These are phyloP conservation scores for Ganoderma meredithae DNA, from an alignment of 1,284 basidiomycete species.

Conservation along the genomic window DNA sequence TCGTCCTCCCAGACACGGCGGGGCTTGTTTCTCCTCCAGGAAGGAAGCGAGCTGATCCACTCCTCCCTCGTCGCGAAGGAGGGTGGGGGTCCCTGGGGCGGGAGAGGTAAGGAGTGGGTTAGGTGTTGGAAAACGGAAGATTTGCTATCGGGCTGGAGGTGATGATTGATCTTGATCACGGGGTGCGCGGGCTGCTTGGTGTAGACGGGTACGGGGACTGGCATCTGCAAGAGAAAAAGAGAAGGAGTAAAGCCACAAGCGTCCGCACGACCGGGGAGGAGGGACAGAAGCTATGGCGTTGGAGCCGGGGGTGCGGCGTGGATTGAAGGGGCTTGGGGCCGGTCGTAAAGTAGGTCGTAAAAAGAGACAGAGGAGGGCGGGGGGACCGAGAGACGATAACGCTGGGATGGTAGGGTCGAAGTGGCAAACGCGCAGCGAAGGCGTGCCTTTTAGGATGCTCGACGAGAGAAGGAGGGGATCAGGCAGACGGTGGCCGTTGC, in stretches of 20 bases:
- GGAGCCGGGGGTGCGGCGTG: slow-evolving; percentile 36
- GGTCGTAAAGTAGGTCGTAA: slow-evolving; percentile 59
- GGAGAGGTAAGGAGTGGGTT: slow-evolving; percentile 62
- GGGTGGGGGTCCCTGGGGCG: slow-evolving; percentile 65
- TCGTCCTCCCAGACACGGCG: slow-evolving; percentile 71
- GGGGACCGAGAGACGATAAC: slow-evolving; percentile 44
- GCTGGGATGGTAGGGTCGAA: slow-evolving; percentile 38
- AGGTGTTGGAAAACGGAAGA: slow-evolving; percentile 57
- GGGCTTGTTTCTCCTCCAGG: slow-evolving; percentile 71
- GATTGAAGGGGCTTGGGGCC: slow-evolving; percentile 45
- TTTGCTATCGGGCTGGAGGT: slow-evolving; percentile 51
- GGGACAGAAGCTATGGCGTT: slow-evolving; percentile 33
- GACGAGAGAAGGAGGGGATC: slow-evolving; percentile 47
- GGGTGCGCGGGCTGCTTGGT: slow-evolving; percentile 64
- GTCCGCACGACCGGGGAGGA: slow-evolving; percentile 35
- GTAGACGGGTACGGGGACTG: slow-evolving; percentile 77
- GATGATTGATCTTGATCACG: slow-evolving; percentile 62
- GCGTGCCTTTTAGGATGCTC: slow-evolving; percentile 81
- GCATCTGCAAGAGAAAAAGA: slow-evolving; percentile 70
- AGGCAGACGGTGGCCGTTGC: slow-evolving; percentile 40
- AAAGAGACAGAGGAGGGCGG: slow-evolving; percentile 41
- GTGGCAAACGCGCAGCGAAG: slow-evolving; percentile 89
- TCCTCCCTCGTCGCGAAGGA: slow-evolving; percentile 71
- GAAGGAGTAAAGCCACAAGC: slow-evolving; percentile 40
- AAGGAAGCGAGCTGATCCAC: slow-evolving; percentile 74